Evolutionary conservation across 1,284 basidiomycete species (phyloP).

Genomic region (Xerocomus minutiporus): DNA sequence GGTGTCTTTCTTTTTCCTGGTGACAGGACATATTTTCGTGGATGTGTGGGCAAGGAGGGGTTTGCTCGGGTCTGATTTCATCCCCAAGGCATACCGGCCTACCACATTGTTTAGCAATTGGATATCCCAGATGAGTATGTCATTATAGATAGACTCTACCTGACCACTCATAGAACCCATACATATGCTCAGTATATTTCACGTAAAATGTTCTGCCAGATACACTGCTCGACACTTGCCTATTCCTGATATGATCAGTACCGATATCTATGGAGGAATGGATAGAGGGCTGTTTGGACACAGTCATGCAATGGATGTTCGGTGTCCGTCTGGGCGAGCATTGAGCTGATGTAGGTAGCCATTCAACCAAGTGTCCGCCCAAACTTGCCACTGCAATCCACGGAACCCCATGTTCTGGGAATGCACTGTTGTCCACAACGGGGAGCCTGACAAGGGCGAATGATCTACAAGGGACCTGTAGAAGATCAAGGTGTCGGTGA

Average conservation of each 20-base stretch:
- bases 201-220: not conserved
- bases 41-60: constrained; percentile 52
- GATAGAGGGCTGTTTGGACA: not conserved
- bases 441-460: not conserved
- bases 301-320: not conserved
- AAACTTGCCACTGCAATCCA: not conserved
- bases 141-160: not conserved
- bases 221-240: no score
- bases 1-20: constrained; percentile 42
- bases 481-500: not conserved
- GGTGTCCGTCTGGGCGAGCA: not conserved
- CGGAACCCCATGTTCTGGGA: not conserved
- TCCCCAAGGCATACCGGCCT: constrained; percentile 21
- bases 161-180: not conserved
- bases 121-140: constrained; percentile 4
- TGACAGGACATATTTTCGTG: constrained; percentile 44
- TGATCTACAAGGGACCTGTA: not conserved
- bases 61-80: constrained; percentile 15
- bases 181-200: not conserved
- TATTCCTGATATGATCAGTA: no score
- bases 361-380: not conserved
- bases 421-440: no score
- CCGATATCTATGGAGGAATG: no score
- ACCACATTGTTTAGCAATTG: constrained; percentile 14
- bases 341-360: not conserved